phyloP scores from a whole-genome alignment of 2,329 filamentous ascomycete genomes.

The Ophiostoma pallidulum region DNA sequence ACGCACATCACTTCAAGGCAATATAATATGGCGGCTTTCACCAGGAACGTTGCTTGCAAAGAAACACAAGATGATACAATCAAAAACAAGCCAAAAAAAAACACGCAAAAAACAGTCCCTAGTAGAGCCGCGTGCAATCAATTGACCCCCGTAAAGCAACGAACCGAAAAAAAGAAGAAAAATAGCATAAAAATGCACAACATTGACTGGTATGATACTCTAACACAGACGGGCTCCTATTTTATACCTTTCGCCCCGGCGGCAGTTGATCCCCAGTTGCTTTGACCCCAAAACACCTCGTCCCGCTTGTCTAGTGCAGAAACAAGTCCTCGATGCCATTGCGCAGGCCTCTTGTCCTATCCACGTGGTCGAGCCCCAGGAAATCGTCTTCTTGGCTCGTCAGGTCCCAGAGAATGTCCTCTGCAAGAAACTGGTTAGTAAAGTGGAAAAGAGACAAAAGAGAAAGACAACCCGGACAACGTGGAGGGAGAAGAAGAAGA shows the following conservation, averaged over 20 bases:
- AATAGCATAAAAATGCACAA: not conserved
- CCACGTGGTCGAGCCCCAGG: constrained; percentile 57
- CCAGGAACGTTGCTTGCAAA: too few relatives aligned
- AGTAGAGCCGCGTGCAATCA: too few relatives aligned
- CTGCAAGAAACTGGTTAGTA: constrained; percentile 33
- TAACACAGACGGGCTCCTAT: constrained; percentile 1
- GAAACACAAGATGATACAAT: not conserved
- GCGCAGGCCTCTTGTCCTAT: constrained; percentile 47
- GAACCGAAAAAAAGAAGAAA: not conserved
- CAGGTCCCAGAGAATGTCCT: constrained; percentile 49
- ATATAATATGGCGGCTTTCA: too few relatives aligned
- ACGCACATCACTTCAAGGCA: too few relatives aligned
- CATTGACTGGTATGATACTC: constrained; percentile 12
- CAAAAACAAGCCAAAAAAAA: not conserved
- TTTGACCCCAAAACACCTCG: too few relatives aligned
- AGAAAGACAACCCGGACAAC: too few relatives aligned
- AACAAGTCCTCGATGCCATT: constrained; percentile 57
- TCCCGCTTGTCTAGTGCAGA: constrained; percentile 30
- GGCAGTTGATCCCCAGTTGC: too few relatives aligned
- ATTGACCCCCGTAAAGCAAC: not conserved
- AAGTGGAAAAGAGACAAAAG: not conserved
- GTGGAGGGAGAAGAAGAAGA: not conserved
- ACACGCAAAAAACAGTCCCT: not conserved
- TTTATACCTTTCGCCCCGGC: too few relatives aligned
- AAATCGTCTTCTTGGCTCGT: constrained; percentile 47